Conservation (phyloP, 768 basidiomycete genomes). For the Suillus luteus region DNA sequence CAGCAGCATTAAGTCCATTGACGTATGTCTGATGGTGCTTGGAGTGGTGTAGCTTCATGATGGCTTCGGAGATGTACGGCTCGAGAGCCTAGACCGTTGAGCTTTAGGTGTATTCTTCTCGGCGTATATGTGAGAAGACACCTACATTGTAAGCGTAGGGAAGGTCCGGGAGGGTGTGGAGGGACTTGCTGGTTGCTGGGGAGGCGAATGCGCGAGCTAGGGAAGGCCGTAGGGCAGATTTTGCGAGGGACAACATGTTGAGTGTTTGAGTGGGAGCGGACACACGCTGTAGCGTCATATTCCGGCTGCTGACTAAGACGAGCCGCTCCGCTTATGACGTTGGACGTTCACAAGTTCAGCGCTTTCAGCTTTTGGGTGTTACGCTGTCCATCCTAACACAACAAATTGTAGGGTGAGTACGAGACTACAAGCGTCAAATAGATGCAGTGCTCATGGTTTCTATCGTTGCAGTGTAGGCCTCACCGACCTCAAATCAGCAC, state of each 20-base stretch:
- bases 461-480: not conserved
- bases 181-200: slow-evolving; percentile 41
- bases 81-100: slow-evolving; percentile 70
- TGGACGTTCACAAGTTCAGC: no score
- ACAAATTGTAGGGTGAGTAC: not conserved
- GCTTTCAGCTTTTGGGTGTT: not conserved
- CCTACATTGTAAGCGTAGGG: slow-evolving; percentile 80
- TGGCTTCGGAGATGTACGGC: slow-evolving; percentile 87
- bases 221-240: slow-evolving; percentile 43
- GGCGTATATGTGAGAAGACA: slow-evolving; percentile 15
- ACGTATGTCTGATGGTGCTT: slow-evolving; percentile 96
- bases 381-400: not conserved
- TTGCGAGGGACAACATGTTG: slow-evolving; percentile 54
- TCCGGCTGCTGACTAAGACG: slow-evolving; percentile 4
- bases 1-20: slow-evolving; percentile 90
- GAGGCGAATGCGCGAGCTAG: slow-evolving; percentile 49
- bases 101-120: slow-evolving; percentile 3
- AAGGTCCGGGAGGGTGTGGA: slow-evolving; percentile 78
- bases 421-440: not conserved
- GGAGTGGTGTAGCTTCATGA: slow-evolving; percentile 92
- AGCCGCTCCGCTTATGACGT: not conserved
- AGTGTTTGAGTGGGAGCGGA: slow-evolving; percentile 10
- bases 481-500: not conserved
- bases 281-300: not conserved
- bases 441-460: not conserved